Evolutionary conservation across 352 stramenopile species (phyloP).

Genomic region (Thraustochytrium striatum): DNA sequence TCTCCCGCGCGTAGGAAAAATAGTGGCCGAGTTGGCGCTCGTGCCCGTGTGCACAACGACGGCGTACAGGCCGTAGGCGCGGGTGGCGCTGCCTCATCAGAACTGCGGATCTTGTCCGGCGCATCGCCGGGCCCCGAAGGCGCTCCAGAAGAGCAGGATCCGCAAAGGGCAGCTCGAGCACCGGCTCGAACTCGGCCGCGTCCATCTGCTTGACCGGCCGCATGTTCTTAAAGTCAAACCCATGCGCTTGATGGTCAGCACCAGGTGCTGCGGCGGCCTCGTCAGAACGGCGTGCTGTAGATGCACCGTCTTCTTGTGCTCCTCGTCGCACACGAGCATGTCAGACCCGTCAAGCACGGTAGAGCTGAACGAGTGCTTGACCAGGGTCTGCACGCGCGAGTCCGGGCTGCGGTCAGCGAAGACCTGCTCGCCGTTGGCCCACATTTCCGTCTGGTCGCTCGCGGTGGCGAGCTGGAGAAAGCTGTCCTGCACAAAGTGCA

Average conservation of each 20-base stretch:
- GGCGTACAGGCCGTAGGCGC: constrained; percentile 72
- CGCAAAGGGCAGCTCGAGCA: not conserved
- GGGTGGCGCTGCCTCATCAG: not conserved
- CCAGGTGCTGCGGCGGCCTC: not conserved
- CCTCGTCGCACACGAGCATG: constrained; percentile 22
- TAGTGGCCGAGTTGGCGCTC: constrained; percentile 82
- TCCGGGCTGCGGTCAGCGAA: constrained; percentile 28
- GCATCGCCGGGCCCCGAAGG: not conserved
- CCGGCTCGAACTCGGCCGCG: constrained; percentile 15
- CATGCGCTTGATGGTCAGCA: constrained; percentile 47
- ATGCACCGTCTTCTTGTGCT: constrained; percentile 15
- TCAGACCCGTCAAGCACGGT: constrained; percentile 23
- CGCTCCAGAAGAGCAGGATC: not conserved
- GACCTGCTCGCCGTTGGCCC: not conserved
- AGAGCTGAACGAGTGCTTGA: constrained; percentile 39
- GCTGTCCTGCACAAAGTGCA: constrained; percentile 34
- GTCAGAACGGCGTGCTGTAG: constrained; percentile 32
- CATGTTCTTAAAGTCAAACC: constrained; percentile 32
- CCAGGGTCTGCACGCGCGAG: constrained; percentile 4
- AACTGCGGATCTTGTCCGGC: not conserved
- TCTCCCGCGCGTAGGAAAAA: constrained; percentile 78
- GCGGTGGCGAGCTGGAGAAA: constrained; percentile 19
- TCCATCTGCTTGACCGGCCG: constrained; percentile 40
- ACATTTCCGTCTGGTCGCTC: constrained; percentile 29
- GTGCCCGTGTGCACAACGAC: constrained; percentile 79